Base-by-base conservation (phyloP, 2,329 filamentous ascomycete genomes). In the Penicillium rolfsii region DNA sequence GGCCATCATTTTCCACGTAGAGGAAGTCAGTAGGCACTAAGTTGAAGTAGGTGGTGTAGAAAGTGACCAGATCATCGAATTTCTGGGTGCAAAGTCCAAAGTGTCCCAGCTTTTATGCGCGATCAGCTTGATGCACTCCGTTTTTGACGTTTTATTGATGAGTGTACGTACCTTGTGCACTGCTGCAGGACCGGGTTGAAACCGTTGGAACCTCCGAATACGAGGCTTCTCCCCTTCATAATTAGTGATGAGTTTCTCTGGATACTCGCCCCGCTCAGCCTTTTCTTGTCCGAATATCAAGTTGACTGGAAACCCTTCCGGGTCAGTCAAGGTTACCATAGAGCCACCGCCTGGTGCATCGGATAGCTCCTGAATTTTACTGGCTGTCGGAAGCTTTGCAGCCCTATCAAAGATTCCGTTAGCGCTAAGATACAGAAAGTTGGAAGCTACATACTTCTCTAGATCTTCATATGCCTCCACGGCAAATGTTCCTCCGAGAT, bases 401-500 rank as follows among this genome's bases (percentile, higher is more conserved):
- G 64, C 48, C 59, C 67, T 71, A 16, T 2, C 3, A 26, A 7
- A 24, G 11, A 22, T 12, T 61, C n/a, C 19, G 12, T 26, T 26
- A 38, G 16, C 16, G 6, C 8, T 28, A n/a, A 1, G 4, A 4
- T 30, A 8, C 4, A 5, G 26, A 22, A 19, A 16, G 14, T 12
- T 36, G 1, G 7, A 8, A 6, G 11, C 4, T 14, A 16, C 4
- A 46, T 64, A 79, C 73, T 77, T 79, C 58, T 80, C 76, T 22
- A 82, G 66, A n/a, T 82, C 80, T 1, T 70, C 71, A 33, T 73
- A 70, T 11, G 67, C 73, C 57, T 81, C 79, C 22, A 81, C 80
- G 55, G 77, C 70, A 63, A 78, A 82, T 0, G 75, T 67, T 1
- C 77, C 80, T 5, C 80, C 80, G 1, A 81, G 71, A 63, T 77